A percentile compares a stretch with the other conserved stretches of the same genome.
Evolutionary conservation across 805 yeast genomes (phyloP).

Genomic region (Starmerella potacharoeniae): DNA sequence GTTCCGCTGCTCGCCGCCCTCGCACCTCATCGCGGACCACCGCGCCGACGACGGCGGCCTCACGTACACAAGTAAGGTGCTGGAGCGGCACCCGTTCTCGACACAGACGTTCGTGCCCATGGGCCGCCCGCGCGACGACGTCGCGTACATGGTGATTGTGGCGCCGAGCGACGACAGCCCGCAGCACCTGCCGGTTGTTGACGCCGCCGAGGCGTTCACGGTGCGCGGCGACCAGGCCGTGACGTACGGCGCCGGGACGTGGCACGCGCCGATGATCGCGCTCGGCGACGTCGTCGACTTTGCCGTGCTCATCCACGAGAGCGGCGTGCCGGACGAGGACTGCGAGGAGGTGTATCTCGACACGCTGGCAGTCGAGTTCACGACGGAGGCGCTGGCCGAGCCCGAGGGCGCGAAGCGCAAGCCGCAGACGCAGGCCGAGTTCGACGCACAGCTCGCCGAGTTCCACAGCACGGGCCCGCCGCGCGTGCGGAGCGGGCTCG

Average conservation of each 20-base stretch:
- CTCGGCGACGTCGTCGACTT: conserved; percentile 60
- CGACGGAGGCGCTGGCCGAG: background rate
- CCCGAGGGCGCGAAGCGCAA: conserved; percentile 38
- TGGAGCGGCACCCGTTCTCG: conserved; percentile 81
- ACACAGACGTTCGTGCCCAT: conserved; percentile 89
- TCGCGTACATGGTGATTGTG: conserved; percentile 69
- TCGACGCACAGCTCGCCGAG: conserved; percentile 38
- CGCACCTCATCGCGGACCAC: conserved; percentile 37
- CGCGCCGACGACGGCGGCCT: conserved; percentile 16
- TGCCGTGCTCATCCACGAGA: conserved; percentile 80
- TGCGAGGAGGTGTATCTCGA: conserved; percentile 67
- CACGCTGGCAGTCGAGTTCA: conserved; percentile 31
- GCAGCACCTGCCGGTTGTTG: conserved; percentile 40
- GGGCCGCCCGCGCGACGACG: conserved; percentile 45
- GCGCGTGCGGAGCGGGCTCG: conserved; percentile 5
- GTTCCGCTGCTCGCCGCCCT: conserved; percentile 70
- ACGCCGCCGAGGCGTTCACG: conserved; percentile 51
- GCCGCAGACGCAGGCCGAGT: conserved; percentile 61
- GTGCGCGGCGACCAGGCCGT: conserved; percentile 80
- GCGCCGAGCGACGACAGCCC: conserved; percentile 35
- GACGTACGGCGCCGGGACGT: conserved; percentile 69
- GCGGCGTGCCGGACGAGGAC: conserved; percentile 66
- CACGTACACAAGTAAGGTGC: conserved; percentile 47
- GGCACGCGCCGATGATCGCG: conserved; percentile 98
- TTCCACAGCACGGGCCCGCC: conserved; percentile 49